Base-by-base conservation (phyloP, 805 yeast genomes). In the Clavispora santaluciae region DNA sequence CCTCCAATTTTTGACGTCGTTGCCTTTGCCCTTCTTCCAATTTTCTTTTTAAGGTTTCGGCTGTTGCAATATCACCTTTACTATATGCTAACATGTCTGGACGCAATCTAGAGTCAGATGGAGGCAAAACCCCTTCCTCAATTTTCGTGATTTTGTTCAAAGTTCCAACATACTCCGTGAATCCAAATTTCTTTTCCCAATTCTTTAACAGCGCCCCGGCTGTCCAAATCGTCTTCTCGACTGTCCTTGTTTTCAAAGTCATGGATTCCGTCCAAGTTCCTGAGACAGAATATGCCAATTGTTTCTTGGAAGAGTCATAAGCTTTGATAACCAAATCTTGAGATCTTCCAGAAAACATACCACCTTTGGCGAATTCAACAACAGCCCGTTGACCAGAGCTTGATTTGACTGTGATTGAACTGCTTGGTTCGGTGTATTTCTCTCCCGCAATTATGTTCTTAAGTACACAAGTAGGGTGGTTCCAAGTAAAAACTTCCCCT, bases 361-460 rank as follows among this genome's bases (percentile, higher is more conserved):
- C 90, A 18, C 89, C 84, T 35, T 80, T 72, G 44, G 87, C 83
- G 67, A 86, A 93, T 38, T 78, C 83, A 15, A 86, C 80, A 3
- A 75, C 71, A 1, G 95, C 86, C 46, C 71, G 77, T 30, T 73
- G 70, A 0, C 95, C 95, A n/a, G 66, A 68, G 2, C 87, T 77
- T 2, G 89, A 78, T 35, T 76, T 73, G 2, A 93, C 71, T 0
- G 82, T 78, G 45, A 87, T 70, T 3, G 79, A 62, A 13, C 86
- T 81, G 2, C 75, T 70, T 1, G 99, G 99, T 57, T 93, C 99
- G 11, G 87, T 72, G 60, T 90, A 93, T 59, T 88, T 85, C 54
- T 93, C 99, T 20, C 99, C 98, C 1, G 97, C 96, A 53, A 93
- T 79, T 35, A 93, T 73, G 57, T 91, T 91, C 54, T 91, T 83